Conservation (phyloP, 441 rosid species). For the Capsella rubella region DNA sequence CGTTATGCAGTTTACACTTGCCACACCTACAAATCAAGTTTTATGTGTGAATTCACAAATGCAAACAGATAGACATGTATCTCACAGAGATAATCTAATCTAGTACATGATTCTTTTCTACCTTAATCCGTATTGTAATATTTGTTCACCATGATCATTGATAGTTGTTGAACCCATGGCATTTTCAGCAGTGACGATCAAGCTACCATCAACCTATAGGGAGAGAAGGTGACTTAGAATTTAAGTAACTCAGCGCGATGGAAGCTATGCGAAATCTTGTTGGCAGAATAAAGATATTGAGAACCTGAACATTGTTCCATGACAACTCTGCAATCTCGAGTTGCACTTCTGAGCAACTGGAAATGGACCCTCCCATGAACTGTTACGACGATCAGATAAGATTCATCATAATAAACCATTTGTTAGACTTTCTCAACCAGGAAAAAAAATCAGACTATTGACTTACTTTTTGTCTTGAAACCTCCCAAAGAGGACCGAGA, state of each 20-base stretch:
- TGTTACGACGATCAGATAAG: constrained; percentile 41
- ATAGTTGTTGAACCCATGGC: constrained; percentile 73
- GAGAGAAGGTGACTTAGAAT: constrained; percentile 22
- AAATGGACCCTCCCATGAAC: constrained; percentile 83
- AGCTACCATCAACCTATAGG: constrained; percentile 86
- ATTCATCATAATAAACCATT: constrained; percentile 8
- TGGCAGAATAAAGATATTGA: constrained; percentile 16
- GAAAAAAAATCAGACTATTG: constrained; percentile 4
- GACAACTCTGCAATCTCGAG: constrained; percentile 87
- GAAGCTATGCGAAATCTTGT: constrained; percentile 6
- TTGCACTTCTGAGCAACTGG: constrained; percentile 82
- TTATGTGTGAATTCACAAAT: constrained; percentile 14
- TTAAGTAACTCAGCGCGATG: constrained; percentile 9
- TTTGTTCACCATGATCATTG: constrained; percentile 60
- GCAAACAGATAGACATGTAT: background rate
- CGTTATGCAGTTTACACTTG: constrained; percentile 80
- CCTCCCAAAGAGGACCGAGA: constrained; percentile 97
- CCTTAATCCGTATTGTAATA: constrained; percentile 80
- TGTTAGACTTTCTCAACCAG: background rate
- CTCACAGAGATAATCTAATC: constrained; percentile 20
- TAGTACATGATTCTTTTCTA: constrained; percentile 25
- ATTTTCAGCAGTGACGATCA: constrained; percentile 71
- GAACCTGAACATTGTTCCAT: constrained; percentile 92
- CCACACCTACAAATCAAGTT: constrained; percentile 66
- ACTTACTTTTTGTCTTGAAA: constrained; percentile 80